Evolutionary conservation across 805 yeast species (phyloP).

Genomic region (Yamadazyma akitaensis): DNA sequence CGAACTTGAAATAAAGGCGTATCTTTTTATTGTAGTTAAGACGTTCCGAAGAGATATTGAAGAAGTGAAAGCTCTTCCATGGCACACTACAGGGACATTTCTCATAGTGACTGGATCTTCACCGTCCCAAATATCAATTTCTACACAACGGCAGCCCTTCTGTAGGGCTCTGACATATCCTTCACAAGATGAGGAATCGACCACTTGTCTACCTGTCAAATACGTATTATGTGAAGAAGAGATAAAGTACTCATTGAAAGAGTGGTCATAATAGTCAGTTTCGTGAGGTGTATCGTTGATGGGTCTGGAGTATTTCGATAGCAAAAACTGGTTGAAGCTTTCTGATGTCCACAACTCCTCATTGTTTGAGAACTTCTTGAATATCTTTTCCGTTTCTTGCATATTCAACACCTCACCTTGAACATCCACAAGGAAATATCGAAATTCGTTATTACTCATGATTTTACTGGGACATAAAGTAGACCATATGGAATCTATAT

Average conservation of each 20-base stretch:
- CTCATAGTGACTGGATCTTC: constrained; percentile 50
- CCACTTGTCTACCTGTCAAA: constrained; percentile 81
- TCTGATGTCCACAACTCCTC: constrained; percentile 22
- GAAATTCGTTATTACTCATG: constrained; percentile 24
- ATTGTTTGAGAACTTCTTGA: constrained; percentile 22
- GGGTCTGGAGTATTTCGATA: constrained; percentile 25
- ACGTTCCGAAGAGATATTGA: constrained; percentile 70
- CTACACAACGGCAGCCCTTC: constrained; percentile 92
- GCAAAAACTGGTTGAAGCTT: constrained; percentile 34
- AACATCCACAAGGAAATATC: constrained; percentile 38
- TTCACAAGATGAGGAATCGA: constrained; percentile 83
- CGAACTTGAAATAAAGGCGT: constrained; percentile 85
- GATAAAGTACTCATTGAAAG: constrained; percentile 81
- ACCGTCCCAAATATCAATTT: constrained; percentile 90
- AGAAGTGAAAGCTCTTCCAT: constrained; percentile 80
- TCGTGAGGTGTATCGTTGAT: constrained; percentile 12
- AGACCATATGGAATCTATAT: constrained; percentile 51
- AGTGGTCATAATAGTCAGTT: constrained; percentile 36
- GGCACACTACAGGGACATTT: constrained; percentile 71
- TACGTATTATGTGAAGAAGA: constrained; percentile 96
- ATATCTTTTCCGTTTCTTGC: constrained; percentile 19
- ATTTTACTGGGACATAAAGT: background rate
- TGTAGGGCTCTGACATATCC: constrained; percentile 85
- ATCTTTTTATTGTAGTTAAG: constrained; percentile 67
- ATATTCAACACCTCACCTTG: constrained; percentile 46